Evolutionary conservation across 129 eudicot genomes (phyloP).

Genomic region (Calendula officinalis): DNA sequence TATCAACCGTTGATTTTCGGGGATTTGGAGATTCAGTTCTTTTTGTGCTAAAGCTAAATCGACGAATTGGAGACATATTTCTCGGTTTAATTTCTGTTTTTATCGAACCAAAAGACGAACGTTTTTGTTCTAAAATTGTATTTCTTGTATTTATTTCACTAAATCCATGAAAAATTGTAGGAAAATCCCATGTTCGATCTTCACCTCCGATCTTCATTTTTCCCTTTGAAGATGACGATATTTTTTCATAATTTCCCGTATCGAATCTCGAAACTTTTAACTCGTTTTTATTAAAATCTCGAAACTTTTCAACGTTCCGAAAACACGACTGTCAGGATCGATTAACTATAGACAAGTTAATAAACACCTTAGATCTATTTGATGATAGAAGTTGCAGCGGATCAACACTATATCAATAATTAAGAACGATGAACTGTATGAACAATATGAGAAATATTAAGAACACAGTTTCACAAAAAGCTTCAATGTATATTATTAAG

Average conservation of each 20-base stretch:
- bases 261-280: conserved; percentile 20
- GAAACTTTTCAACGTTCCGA: conserved; percentile 25
- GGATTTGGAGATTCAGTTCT: conserved; percentile 27
- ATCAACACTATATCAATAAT: too few relatives aligned
- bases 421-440: too few relatives aligned
- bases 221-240: conserved; percentile 42
- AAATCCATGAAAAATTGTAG: conserved; percentile 22
- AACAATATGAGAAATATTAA: too few relatives aligned
- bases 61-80: conserved; percentile 63
- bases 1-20: conserved; percentile 26
- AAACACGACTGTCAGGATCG: too few relatives aligned
- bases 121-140: not conserved
- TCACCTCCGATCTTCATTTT: conserved; percentile 48
- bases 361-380: too few relatives aligned
- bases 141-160: conserved; percentile 15
- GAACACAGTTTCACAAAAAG: too few relatives aligned
- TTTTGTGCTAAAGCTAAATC: conserved; percentile 47
- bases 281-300: conserved; percentile 29
- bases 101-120: conserved; percentile 25
- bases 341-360: too few relatives aligned
- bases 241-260: conserved; percentile 12
- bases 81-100: conserved; percentile 39
- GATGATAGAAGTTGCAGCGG: too few relatives aligned
- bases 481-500: too few relatives aligned
- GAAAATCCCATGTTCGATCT: conserved; percentile 21